These are phyloP conservation scores for Lippia alba DNA, from an alignment of 305 asterid genomes.

Conservation along the genomic window DNA sequence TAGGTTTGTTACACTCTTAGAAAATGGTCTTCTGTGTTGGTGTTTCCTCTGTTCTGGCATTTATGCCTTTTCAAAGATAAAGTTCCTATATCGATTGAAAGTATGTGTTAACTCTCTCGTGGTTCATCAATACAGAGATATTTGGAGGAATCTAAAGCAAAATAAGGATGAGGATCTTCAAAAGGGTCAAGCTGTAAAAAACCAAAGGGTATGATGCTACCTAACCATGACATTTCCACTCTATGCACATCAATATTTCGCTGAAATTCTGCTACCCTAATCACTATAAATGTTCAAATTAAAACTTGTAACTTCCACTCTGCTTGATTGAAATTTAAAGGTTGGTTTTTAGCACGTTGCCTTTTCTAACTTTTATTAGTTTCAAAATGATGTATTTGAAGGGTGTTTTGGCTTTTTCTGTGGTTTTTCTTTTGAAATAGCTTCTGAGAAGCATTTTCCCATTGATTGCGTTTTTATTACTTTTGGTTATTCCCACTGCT, in stretches of 20 bases:
- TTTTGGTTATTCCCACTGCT: slow-evolving; percentile 8
- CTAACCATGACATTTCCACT: slow-evolving; percentile 21
- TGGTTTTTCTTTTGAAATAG: slow-evolving; percentile 6
- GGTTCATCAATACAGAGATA: slow-evolving; percentile 54
- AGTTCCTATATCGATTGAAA: not conserved
- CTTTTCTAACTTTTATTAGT: slow-evolving; percentile 15
- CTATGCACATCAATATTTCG: slow-evolving; percentile 6
- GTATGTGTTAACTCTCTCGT: slow-evolving; percentile 31
- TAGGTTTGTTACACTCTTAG: not conserved
- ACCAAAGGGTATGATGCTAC: slow-evolving; percentile 67
- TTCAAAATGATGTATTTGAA: not conserved
- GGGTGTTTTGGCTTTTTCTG: not conserved
- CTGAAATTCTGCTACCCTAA: not conserved
- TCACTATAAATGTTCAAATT: slow-evolving; percentile 9
- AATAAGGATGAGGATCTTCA: slow-evolving; percentile 80
- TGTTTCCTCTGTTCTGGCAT: slow-evolving; percentile 24
- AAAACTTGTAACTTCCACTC: not conserved
- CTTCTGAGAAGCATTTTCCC: slow-evolving; percentile 14
- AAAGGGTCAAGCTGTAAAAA: slow-evolving; percentile 85
- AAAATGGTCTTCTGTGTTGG: not conserved
- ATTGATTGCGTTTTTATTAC: not conserved
- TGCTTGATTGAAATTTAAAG: not conserved
- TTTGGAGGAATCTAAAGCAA: slow-evolving; percentile 68
- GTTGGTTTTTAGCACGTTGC: not conserved
- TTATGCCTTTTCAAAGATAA: not conserved